phyloP scores from a whole-genome alignment of 2,329 filamentous ascomycete genomes.

The Eutypella sp. region DNA sequence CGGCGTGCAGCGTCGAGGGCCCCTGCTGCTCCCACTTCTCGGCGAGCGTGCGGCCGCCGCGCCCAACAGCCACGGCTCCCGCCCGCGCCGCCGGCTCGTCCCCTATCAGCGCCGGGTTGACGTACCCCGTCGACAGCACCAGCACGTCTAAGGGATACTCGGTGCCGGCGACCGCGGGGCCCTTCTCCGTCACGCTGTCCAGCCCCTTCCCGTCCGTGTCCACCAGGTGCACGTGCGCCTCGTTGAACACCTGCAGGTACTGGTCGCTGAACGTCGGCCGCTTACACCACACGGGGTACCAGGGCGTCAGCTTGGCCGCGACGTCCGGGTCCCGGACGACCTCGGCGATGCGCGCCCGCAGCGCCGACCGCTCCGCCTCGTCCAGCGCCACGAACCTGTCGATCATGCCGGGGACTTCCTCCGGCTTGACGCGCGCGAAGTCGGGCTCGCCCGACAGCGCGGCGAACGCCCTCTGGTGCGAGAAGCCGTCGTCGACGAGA shows the following conservation, averaged over 20 bases:
- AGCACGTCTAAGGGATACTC: conserved; percentile 40
- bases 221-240: conserved; percentile 51
- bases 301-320: conserved; percentile 41
- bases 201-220: conserved; percentile 54
- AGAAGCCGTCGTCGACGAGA: conserved; percentile 47
- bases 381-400: conserved; percentile 36
- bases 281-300: conserved; percentile 58
- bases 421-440: conserved; percentile 27
- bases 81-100: conserved; percentile 37
- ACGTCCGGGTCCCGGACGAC: conserved; percentile 48
- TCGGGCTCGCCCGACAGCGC: conserved; percentile 31
- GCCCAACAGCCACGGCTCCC: conserved; percentile 20
- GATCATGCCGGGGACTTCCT: conserved; percentile 33
- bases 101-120: conserved; percentile 37
- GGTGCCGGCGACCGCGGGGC: conserved; percentile 41
- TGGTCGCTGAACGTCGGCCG: conserved; percentile 57
- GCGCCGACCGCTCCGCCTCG: conserved; percentile 32
- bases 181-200: conserved; percentile 37
- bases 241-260: conserved; percentile 56
- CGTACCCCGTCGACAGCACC: conserved; percentile 34
- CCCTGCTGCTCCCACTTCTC: conserved; percentile 28
- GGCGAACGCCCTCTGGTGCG: conserved; percentile 32
- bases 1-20: conserved; percentile 47
- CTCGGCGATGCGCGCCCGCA: conserved; percentile 42
- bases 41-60: conserved; percentile 14